phyloP scores from a whole-genome alignment of 371 early-diverging fungal species.

The Mucor racemosus region DNA sequence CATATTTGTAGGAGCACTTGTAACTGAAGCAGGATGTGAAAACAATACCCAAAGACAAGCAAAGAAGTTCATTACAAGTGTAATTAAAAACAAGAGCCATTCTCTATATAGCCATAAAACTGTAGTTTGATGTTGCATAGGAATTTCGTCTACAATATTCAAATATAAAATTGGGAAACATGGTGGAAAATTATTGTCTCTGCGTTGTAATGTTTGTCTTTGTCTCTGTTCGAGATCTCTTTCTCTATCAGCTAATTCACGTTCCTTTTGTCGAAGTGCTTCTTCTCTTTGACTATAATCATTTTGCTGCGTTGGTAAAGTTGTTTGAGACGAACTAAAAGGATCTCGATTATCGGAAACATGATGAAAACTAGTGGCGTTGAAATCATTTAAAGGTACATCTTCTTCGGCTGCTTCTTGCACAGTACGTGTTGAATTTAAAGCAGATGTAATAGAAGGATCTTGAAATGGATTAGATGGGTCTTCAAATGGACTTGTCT shows the following conservation, averaged over 20 bases:
- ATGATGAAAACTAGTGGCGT: constrained; percentile 42
- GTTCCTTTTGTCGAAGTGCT: constrained; percentile 68
- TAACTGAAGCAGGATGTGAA: constrained; percentile 67
- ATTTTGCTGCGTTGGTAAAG: constrained; percentile 11
- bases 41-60: constrained; percentile 77
- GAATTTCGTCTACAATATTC: constrained; percentile 78
- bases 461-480: constrained; percentile 69
- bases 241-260: constrained; percentile 72
- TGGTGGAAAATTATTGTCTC: constrained; percentile 85
- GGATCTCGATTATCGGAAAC: constrained; percentile 44
- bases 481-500: constrained; percentile 58
- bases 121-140: constrained; percentile 63
- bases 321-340: constrained; percentile 17
- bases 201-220: constrained; percentile 29
- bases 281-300: constrained; percentile 53
- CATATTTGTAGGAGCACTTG: constrained; percentile 75
- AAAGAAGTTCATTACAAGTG: constrained; percentile 80
- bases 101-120: constrained; percentile 73
- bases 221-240: constrained; percentile 53
- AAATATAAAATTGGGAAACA: constrained; percentile 85
- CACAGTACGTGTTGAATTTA: constrained; percentile 41
- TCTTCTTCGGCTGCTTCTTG: constrained; percentile 30
- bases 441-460: constrained; percentile 56
- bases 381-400: constrained; percentile 34
- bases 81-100: constrained; percentile 78